Evolutionary conservation across 2,329 filamentous ascomycete species (phyloP), one percentile per base, ranked within the genome.

Genomic region (Paecilomyces formosus): DNA sequence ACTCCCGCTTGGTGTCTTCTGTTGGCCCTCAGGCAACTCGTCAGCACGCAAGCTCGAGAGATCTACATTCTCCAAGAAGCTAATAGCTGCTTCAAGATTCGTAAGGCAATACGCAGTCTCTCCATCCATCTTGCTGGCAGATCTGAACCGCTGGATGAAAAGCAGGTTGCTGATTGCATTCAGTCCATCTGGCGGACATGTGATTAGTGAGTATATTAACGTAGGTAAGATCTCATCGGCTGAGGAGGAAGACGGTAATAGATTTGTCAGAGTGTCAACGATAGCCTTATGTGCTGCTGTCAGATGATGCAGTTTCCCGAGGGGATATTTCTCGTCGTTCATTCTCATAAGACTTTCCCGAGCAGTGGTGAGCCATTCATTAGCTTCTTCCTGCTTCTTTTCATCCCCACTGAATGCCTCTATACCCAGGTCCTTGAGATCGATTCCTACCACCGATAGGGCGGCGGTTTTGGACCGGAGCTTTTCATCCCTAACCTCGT

Each of bases 161-260:
- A 89, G 86, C n/a, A 95, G 80, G 71, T 99, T 95, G 78, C 93
- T 97, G 68, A 96, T 91, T 57, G 92, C 88, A 72, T 92, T 90
- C 54, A 97, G 87, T 33, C 87, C 85, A 72, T 94, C 89, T 0
- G 92, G 89, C 0, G 91, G 88, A 52, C 92, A 88, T 2, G 92
- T 97, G 70, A 99, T 95, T 60, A 99, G 83, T 0, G 92, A 90
- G 76, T 96, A 99, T 61, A 99, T 99, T 62, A 99, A 82, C 73
- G 96, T 96, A 0, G 94, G 94, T 72, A 99, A 86, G 57, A 99
- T 95, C 75, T 97, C 94, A 70, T 99, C 94, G 2, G 94, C 94
- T 0, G 94, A 97, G 0, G 94, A 96, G 0, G 84, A 84, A 0
- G 92, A 84, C 8, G 85, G 83, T 57, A 87, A 82, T 21, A 87